These are phyloP conservation scores for Vanrija sp. DNA, from an alignment of 1,284 basidiomycete genomes.

Conservation along the genomic window DNA sequence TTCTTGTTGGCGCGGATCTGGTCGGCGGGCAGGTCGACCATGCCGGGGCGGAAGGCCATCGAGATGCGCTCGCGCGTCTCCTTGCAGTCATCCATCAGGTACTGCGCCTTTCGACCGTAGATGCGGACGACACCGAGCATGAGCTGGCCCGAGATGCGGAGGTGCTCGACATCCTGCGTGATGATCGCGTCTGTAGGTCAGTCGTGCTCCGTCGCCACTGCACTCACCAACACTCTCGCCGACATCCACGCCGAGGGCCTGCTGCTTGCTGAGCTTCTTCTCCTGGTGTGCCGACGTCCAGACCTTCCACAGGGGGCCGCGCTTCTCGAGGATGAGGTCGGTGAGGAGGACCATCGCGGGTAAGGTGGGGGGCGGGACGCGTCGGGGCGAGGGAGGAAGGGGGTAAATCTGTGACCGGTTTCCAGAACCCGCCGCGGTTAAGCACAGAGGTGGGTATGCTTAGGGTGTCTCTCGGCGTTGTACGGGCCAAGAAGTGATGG, in stretches of 20 bases:
- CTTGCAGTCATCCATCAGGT: constrained; percentile 94
- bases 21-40: constrained; percentile 91
- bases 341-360: constrained; percentile 73
- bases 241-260: constrained; percentile 90
- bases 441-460: no score
- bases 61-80: constrained; percentile 94
- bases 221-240: constrained; percentile 80
- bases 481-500: no score
- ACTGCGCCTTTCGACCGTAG: constrained; percentile 95
- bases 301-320: constrained; percentile 90
- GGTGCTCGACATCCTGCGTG: constrained; percentile 70
- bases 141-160: constrained; percentile 89
- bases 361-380: neutral
- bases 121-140: constrained; percentile 94
- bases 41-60: constrained; percentile 88
- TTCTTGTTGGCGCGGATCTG: constrained; percentile 82
- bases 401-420: no score
- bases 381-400: no score
- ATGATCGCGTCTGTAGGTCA: constrained; percentile 65
- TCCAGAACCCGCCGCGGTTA: no score
- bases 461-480: no score
- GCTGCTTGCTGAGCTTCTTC: constrained; percentile 91
- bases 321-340: constrained; percentile 85
- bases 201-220: neutral
- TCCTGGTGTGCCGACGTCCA: constrained; percentile 99